Conservation (phyloP, 768 basidiomycete species). For the Naganishia onofrii region DNA sequence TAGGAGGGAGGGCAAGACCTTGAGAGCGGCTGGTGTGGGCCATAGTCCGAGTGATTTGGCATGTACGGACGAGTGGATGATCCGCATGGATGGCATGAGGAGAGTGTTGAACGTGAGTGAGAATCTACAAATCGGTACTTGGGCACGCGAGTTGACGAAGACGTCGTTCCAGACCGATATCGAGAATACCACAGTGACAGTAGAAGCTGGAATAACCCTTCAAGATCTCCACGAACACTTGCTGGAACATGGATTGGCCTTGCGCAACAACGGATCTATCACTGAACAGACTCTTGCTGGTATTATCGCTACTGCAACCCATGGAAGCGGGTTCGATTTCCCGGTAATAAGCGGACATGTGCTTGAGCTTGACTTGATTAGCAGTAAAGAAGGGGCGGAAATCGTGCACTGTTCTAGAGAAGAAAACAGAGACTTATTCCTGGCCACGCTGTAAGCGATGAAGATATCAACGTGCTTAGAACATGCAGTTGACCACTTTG, state of each 20-base stretch:
- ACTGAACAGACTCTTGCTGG: slow-evolving; percentile 94
- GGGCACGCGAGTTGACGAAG: no score
- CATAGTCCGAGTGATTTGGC: slow-evolving; percentile 92
- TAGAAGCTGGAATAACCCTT: slow-evolving; percentile 57
- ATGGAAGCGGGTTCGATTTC: slow-evolving; percentile 79
- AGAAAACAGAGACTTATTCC: slow-evolving; percentile 71
- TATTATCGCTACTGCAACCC: slow-evolving; percentile 87
- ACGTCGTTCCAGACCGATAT: slow-evolving; percentile 45
- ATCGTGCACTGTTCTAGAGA: slow-evolving; percentile 43
- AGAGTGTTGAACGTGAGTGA: slow-evolving; percentile 70
- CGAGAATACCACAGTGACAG: slow-evolving; percentile 39
- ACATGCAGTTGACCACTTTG: background rate
- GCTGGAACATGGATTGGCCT: slow-evolving; percentile 67
- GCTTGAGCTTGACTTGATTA: slow-evolving; percentile 18
- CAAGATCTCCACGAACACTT: slow-evolving; percentile 69
- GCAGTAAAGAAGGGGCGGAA: slow-evolving; percentile 17
- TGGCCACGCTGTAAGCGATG: slow-evolving; percentile 62
- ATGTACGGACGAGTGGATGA: slow-evolving; percentile 79
- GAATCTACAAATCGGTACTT: no score
- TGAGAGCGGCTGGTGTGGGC: slow-evolving; percentile 83
- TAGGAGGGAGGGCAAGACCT: slow-evolving; percentile 63
- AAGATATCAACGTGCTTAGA: background rate
- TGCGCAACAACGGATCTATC: slow-evolving; percentile 91
- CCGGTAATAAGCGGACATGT: slow-evolving; percentile 60
- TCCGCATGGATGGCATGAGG: slow-evolving; percentile 68